Evolutionary conservation across 495 filamentous ascomycete genomes (phyloP), one percentile per base, ranked within the genome.

Genomic region (Lasiosphaeris hirsuta): DNA sequence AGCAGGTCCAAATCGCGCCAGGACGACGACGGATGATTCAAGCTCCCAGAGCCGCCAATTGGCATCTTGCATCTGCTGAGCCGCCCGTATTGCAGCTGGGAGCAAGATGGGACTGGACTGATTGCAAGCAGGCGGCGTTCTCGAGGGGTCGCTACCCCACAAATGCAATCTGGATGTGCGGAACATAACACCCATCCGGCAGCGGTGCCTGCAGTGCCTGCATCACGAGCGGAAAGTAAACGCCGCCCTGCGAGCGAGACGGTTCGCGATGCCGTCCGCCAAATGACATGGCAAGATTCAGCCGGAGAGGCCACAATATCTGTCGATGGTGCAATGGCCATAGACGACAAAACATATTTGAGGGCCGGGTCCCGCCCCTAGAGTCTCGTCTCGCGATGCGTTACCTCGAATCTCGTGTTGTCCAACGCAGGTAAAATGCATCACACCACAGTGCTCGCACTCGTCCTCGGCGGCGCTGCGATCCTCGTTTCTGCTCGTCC

Each of bases 141-240:
- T n/a, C n/a, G 46, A n/a, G 14, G 42, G 42, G 33, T 34, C 15
- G 42, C 11, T 34, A 30, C 53, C 54, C 61, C 64, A 55, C 45
- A 54, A 58, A 50, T 39, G 35, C 57, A 63, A 60, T 64, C 19
- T 61, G 59, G 59, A 54, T 53, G 23, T 23, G 7, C 62, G 65
- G 65, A 61, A 60, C 56, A 52, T 54, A 13, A 6, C 56, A 42
- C 49, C 63, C 52, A 47, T 57, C 48, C 41, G 54, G 46, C 54
- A 55, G 19, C 56, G 23, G 57, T 50, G 39, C 51, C 58, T 55
- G 53, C 38, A 51, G 56, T 49, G 41, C 15, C 14, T 14, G 14
- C 23, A 30, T 30, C 23, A 5, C 23, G 23, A 30, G 23, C 23
- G 23, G 23, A 30, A 30, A 30, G 23, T 30, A 30, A 30, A 30